phyloP scores from a whole-genome alignment of 805 yeast genomes.

The Scheffersomyces ergatensis region DNA sequence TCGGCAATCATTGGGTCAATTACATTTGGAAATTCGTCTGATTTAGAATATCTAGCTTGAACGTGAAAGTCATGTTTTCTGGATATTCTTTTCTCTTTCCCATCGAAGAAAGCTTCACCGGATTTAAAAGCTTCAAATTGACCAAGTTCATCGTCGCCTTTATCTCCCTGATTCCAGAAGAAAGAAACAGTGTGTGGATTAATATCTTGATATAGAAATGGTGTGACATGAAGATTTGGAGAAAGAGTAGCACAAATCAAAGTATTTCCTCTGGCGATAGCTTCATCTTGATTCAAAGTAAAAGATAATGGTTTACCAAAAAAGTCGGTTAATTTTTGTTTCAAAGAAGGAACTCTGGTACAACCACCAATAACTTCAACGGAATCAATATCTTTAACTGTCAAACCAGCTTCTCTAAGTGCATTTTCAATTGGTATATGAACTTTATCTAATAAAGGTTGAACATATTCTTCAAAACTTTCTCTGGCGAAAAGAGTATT shows the following conservation, averaged over 20 bases:
- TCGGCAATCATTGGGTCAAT: constrained; percentile 66
- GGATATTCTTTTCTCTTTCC: constrained; percentile 91
- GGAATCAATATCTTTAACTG: constrained; percentile 74
- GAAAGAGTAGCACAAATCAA: constrained; percentile 99
- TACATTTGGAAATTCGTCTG: constrained; percentile 69
- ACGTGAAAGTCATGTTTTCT: constrained; percentile 86
- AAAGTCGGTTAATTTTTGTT: constrained; percentile 73
- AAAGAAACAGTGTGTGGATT: constrained; percentile 91
- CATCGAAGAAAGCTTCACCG: constrained; percentile 89
- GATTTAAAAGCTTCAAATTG: constrained; percentile 77
- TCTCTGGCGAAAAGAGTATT: constrained; percentile 86
- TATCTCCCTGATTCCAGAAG: constrained; percentile 94
- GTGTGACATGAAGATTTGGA: constrained; percentile 97
- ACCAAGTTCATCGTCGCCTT: constrained; percentile 86
- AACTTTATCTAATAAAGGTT: constrained; percentile 77
- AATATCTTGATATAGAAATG: constrained; percentile 95
- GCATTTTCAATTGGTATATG: constrained; percentile 79
- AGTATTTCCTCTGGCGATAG: constrained; percentile 98
- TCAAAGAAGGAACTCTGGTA: constrained; percentile 93
- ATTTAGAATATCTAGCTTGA: constrained; percentile 81
- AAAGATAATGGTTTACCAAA: constrained; percentile 85
- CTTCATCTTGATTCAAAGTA: constrained; percentile 98
- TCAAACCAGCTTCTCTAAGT: constrained; percentile 72
- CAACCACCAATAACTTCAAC: constrained; percentile 98
- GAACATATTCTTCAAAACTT: constrained; percentile 84